These are phyloP conservation scores for Rhodotorula kratochvilovae DNA, from an alignment of 768 basidiomycete genomes.

Conservation along the genomic window DNA sequence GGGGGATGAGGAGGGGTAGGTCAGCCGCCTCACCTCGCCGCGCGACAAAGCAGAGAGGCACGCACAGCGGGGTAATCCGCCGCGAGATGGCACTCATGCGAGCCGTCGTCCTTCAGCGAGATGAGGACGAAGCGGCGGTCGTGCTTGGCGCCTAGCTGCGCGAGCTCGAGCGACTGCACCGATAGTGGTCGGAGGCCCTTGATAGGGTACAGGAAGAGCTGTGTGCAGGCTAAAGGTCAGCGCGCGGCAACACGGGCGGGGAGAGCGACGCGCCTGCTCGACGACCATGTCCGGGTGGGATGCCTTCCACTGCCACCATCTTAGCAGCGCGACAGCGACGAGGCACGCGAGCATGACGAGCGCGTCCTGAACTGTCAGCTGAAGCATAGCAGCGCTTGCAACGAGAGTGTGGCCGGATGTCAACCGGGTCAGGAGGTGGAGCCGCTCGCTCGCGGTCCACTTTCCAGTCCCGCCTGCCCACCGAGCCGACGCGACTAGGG, in stretches of 20 bases:
- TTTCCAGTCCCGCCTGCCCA: too few species aligned
- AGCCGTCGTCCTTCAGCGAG: background rate
- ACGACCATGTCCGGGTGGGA: background rate
- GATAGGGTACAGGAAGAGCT: constrained; percentile 21
- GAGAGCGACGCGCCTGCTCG: background rate
- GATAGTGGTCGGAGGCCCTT: constrained; percentile 3
- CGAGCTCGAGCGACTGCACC: background rate
- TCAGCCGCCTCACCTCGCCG: background rate
- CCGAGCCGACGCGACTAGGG: too few species aligned
- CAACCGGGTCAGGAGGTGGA: background rate
- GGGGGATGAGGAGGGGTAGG: too few species aligned
- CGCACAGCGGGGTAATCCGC: background rate
- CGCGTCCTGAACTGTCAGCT: background rate
- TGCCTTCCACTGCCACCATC: background rate
- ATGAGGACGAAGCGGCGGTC: constrained; percentile 14
- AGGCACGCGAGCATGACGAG: background rate
- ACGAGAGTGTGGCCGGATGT: background rate
- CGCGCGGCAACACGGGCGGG: background rate
- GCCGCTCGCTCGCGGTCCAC: too few species aligned
- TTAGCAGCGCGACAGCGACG: background rate
- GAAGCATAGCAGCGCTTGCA: background rate
- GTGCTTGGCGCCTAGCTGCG: background rate
- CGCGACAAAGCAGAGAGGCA: rapidly evolving
- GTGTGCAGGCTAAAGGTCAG: background rate
- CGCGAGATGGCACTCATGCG: constrained; percentile 2